Base-by-base conservation (phyloP, 805 yeast genomes). In the Candida insectorum region DNA sequence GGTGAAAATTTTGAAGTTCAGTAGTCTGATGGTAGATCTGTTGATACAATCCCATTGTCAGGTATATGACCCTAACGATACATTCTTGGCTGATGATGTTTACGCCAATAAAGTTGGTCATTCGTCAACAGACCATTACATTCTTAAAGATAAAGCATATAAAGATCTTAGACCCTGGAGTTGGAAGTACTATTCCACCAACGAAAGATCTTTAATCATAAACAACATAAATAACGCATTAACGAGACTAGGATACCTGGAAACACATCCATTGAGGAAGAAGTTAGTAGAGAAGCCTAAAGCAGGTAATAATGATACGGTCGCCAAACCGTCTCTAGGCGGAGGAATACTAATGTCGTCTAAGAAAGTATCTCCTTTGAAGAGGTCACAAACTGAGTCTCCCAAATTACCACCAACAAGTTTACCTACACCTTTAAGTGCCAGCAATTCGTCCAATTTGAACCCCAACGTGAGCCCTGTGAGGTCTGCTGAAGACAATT, bases 201-300 rank as follows among this genome's bases (percentile, higher is more conserved):
- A 45, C 25, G 69, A 65, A 39, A 50, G 69, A 24, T 39, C 37
- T 7, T 43, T 60, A 33, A 51, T 66, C 16, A 39, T 60, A 16
- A 47, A 54, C 26, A 65, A 64, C 43, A 50, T 58, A 32, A 51
- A 62, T 40, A 51, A 55, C 28, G 69, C 71, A 5, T 55, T 66
- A 40, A 64, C 66, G 16, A 41, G 73, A 26, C 45, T 64, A 26
- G 73, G 71, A 15, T 66, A 50, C 37, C 62, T 59, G 50, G 69
- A 60, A 24, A 62, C 71, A 7, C 71, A 66, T 40, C 71, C 73
- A 5, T 49, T 65, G 31, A 45, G 73, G 24, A 58, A 48, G 35
- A 62, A 60, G 37, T 51, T 66, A 15, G 31, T 35, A 23, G 50
- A 44, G 3, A 36, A 41, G 16, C 38, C 41, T 5, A 16, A 15